A percentile compares a stretch with the other conserved stretches of the same genome.
These are phyloP conservation scores for Phytomonas francai DNA, from an alignment of 208 protist species.

Conservation along the genomic window DNA sequence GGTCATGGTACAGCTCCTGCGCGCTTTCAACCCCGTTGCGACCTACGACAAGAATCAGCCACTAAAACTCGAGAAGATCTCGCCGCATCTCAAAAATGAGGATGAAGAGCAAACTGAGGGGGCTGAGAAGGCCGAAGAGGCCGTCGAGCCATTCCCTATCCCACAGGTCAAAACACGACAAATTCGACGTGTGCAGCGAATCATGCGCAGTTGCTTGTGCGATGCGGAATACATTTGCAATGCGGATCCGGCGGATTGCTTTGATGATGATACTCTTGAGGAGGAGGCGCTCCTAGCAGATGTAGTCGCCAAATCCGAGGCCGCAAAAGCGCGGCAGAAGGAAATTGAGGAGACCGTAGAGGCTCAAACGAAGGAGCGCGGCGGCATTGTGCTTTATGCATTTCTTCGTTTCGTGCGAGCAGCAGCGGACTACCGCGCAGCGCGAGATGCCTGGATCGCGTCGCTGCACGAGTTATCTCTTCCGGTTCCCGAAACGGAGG, in stretches of 20 bases:
- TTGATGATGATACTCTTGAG: constrained; percentile 3
- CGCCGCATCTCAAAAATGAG: neutral
- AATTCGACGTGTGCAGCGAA: constrained; percentile 52
- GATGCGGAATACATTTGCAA: constrained; percentile 62
- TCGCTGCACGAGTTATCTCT: constrained; percentile 33
- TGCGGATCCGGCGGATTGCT: constrained; percentile 31
- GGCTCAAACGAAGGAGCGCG: constrained; percentile 38
- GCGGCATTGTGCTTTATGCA: constrained; percentile 52
- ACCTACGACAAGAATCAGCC: constrained; percentile 36
- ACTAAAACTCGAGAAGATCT: constrained; percentile 7
- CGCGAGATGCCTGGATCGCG: constrained; percentile 44
- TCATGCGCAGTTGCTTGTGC: constrained; percentile 53
- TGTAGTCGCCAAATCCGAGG: constrained; percentile 17
- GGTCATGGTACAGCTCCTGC: constrained; percentile 55
- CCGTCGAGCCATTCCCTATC: constrained; percentile 23
- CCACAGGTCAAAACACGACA: constrained; percentile 60
- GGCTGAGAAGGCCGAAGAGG: constrained; percentile 12
- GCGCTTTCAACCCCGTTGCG: constrained; percentile 71
- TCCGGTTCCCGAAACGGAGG: constrained; percentile 28
- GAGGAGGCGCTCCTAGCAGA: neutral
- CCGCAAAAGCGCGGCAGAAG: constrained; percentile 22
- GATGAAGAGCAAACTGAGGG: constrained; percentile 11
- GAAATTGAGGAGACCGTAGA: constrained; percentile 30
- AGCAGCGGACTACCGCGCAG: constrained; percentile 58
- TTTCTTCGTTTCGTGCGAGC: constrained; percentile 47